phyloP scores from a whole-genome alignment of 1,284 basidiomycete species.

The Porodaedalea pini region DNA sequence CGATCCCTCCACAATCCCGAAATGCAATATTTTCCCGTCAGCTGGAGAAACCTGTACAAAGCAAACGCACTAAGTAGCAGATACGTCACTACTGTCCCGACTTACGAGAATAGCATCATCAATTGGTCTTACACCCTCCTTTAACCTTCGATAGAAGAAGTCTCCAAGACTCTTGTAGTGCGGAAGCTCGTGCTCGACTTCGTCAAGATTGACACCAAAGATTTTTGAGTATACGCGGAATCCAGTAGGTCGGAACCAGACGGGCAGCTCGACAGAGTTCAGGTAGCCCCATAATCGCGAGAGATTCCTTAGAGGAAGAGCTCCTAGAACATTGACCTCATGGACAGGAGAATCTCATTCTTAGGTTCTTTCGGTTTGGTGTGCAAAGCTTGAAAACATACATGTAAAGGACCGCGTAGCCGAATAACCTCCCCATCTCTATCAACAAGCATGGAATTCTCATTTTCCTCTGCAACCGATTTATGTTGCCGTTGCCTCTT shows the following conservation, averaged over 20 bases:
- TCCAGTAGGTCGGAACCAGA: constrained; percentile 91
- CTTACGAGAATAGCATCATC: constrained; percentile 71
- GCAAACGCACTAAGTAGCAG: neutral
- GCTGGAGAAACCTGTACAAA: constrained; percentile 78
- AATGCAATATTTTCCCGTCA: constrained; percentile 90
- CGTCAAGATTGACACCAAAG: constrained; percentile 94
- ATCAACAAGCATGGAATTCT: constrained; percentile 64
- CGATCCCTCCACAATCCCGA: constrained; percentile 80
- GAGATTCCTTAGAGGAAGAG: constrained; percentile 89
- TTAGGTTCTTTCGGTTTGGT: neutral
- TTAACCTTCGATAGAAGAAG: constrained; percentile 93
- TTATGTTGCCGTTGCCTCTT: constrained; percentile 45
- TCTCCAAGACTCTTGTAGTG: constrained; percentile 84
- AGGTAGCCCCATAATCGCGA: constrained; percentile 96
- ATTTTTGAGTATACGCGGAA: constrained; percentile 81
- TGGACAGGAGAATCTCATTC: neutral
- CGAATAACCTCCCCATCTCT: constrained; percentile 71
- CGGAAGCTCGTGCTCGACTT: constrained; percentile 82
- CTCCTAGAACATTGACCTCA: constrained; percentile 93
- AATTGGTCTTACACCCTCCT: constrained; percentile 78
- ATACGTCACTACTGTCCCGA: neutral
- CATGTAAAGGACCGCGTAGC: constrained; percentile 93
- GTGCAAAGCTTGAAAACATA: constrained; percentile 37
- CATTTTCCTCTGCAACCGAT: constrained; percentile 35
- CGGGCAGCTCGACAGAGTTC: constrained; percentile 87